Evolutionary conservation across 495 filamentous ascomycete genomes (phyloP), one percentile per base, ranked within the genome.

Genomic region (Penicillium fimorum): DNA sequence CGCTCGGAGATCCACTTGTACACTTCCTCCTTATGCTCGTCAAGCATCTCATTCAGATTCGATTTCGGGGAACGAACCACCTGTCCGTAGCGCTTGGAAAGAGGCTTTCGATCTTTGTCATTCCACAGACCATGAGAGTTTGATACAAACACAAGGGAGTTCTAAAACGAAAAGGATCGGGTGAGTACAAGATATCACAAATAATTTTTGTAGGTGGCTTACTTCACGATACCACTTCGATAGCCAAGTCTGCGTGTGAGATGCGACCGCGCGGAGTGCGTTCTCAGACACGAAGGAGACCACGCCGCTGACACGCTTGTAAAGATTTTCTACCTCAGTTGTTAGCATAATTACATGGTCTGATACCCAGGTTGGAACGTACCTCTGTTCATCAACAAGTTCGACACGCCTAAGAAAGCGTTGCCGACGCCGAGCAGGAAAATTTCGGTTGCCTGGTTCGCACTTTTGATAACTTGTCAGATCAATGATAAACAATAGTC

Each of bases 371-470:
- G 1, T 9, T 30, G 17, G 37, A 50, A 52, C 74, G 53, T 72
- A 88, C 87, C 83, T 70, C 87, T 73, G 54, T 84, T 83, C 24
- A 84, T 84, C 5, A 92, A 70, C 2, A 92, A 78, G n/a, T 86
- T 76, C 47, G 87, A 84, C 20, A 90, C 76, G 0, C 86, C 87
- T 9, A 84, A 72, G 58, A 89, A 90, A 1, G 88, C 83, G 57
- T 87, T 82, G 10, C 94, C 95, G 2, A 95, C 82, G 4, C 94
- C 93, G 47, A 99, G 73, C 41, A 97, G 78, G 68, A 93, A 86
- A 22, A 97, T 79, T 22, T 91, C 81, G 1, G 86, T 82, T 1
- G 78, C 67, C 7, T 90, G 82, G 57, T 84, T 80, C 4, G 88
- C 70, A 56, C 84, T 47, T 47, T n/a, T 88, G 54, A 11, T 50